Percentiles rank a stretch among this genome's conserved stretches.
These are phyloP conservation scores for Suillus alpinus DNA, from an alignment of 768 basidiomycete species.

Conservation along the genomic window DNA sequence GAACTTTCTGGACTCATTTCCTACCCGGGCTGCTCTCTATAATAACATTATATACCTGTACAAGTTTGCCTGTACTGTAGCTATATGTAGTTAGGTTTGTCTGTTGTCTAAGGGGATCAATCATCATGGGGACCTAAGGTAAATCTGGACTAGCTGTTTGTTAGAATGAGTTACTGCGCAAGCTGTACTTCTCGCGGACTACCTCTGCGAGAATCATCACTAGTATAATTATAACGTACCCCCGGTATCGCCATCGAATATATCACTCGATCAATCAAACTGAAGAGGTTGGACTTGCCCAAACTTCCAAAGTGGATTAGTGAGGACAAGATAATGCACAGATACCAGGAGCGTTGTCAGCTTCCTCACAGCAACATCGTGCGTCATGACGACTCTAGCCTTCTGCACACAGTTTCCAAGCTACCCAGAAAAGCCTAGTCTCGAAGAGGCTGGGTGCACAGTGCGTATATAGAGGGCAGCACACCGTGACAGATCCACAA, in stretches of 20 bases:
- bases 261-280: neutral
- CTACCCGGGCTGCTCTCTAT: neutral
- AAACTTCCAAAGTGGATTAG: neutral
- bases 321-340: neutral
- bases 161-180: neutral
- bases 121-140: neutral
- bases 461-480: neutral
- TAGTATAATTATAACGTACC: neutral
- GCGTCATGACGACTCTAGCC: neutral
- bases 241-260: neutral
- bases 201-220: neutral
- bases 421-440: neutral
- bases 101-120: neutral
- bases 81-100: neutral
- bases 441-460: neutral
- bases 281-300: neutral
- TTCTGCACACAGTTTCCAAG: neutral
- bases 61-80: neutral
- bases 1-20: neutral
- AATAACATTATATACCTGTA: neutral
- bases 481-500: neutral
- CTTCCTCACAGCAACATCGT: neutral
- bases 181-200: neutral
- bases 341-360: neutral
- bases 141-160: neutral